A percentile compares a stretch with the other conserved stretches of the same genome.
phyloP scores from a whole-genome alignment of 768 basidiomycete species.

The Termitomyces sp. region DNA sequence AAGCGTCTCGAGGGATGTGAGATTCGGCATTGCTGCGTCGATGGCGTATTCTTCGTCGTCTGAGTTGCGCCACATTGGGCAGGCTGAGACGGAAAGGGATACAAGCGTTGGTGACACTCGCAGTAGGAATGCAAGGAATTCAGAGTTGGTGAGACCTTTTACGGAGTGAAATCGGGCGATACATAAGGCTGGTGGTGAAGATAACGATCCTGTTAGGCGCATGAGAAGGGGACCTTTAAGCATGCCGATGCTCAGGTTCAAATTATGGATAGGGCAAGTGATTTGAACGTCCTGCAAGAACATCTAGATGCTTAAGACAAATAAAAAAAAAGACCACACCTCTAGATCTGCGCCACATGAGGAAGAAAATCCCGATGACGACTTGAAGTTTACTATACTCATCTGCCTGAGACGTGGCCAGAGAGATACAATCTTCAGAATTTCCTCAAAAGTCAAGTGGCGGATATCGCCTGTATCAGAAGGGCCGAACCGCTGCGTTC shows the following conservation, averaged over 20 bases:
- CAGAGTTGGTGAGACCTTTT: conserved; percentile 6
- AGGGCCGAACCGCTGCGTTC: not conserved
- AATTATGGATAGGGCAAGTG: not conserved
- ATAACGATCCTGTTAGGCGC: not conserved
- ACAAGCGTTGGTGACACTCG: conserved; percentile 7
- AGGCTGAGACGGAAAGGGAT: conserved; percentile 1
- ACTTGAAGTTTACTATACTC: not conserved
- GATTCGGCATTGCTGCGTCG: conserved; percentile 5
- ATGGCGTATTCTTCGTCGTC: conserved; percentile 11
- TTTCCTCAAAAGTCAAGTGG: conserved; percentile 2
- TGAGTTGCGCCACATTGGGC: conserved; percentile 2
- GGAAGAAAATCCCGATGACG: not conserved
- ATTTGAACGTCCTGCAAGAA: not conserved
- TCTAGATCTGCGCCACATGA: not conserved
- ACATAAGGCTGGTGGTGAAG: not conserved
- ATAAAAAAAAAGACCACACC: not conserved
- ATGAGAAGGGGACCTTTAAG: not conserved
- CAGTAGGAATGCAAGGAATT: conserved; percentile 4
- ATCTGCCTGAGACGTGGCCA: conserved; percentile 4
- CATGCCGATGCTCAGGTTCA: not conserved
- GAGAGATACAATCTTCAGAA: not conserved
- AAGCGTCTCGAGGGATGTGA: conserved; percentile 3
- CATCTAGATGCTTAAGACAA: not conserved
- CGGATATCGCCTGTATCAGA: not conserved
- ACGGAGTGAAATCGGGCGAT: not conserved